A percentile compares a stretch with the other conserved stretches of the same genome.
phyloP scores from a whole-genome alignment of 306 rosid species.

The Cucurbita argyrosperma region DNA sequence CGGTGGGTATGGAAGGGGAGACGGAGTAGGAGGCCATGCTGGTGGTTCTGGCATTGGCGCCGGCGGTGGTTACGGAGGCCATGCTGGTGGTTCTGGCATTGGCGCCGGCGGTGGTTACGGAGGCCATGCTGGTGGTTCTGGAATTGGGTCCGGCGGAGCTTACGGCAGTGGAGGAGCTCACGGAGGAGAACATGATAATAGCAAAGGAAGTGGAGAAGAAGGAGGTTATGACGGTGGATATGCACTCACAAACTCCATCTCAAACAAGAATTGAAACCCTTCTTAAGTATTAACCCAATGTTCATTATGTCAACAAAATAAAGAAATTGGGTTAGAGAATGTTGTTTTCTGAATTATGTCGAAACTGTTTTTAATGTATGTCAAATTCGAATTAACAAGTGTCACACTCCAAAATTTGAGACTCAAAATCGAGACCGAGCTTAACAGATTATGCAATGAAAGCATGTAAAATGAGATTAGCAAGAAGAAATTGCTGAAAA shows the following conservation, averaged over 20 bases:
- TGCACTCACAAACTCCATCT: slow-evolving; percentile 6
- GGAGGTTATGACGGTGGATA: slow-evolving; percentile 53
- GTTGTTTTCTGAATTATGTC: not conserved
- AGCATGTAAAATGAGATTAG: no score
- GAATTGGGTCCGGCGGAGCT: not conserved
- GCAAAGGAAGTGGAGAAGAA: slow-evolving; percentile 27
- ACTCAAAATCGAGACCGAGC: no score
- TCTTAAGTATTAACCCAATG: not conserved
- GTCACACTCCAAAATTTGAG: no score
- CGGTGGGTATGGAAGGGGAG: no score
- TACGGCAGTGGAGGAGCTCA: slow-evolving; percentile 19
- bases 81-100: not conserved
- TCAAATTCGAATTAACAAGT: not conserved
- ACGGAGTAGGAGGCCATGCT: no score
- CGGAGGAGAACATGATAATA: slow-evolving; percentile 33
- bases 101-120: slow-evolving; percentile 17
- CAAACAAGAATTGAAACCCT: not conserved
- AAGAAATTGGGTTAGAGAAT: not conserved
- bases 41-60: not conserved
- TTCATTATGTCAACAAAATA: not conserved
- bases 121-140: not conserved
- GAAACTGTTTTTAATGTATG: not conserved
- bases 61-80: slow-evolving; percentile 18
- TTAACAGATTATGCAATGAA: no score
- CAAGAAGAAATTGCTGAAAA: no score